phyloP scores from a whole-genome alignment of 176 grass and related monocot genomes.

The Pontederia crassipes region DNA sequence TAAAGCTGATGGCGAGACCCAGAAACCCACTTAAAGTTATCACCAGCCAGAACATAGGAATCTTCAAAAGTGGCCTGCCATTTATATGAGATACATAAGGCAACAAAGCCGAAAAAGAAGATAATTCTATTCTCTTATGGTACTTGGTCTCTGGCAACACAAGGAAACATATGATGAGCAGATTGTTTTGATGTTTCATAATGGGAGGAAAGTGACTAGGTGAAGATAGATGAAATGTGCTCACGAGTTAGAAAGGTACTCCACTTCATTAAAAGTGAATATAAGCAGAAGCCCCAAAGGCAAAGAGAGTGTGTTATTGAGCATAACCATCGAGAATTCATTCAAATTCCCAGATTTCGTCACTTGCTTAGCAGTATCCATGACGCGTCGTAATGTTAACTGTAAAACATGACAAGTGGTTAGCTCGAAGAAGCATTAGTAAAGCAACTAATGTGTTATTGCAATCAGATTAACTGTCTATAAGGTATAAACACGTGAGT shows the following conservation, averaged over 20 bases:
- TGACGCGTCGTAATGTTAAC: conserved; percentile 80
- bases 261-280: conserved; percentile 70
- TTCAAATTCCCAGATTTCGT: conserved; percentile 95
- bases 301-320: conserved; percentile 83
- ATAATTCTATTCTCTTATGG: neutral
- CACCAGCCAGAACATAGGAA: conserved; percentile 73
- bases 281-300: conserved; percentile 76
- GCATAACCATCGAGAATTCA: conserved; percentile 89
- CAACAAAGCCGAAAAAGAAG: neutral
- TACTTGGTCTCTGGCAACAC: too few relatives aligned
- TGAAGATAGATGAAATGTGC: conserved; percentile 10
- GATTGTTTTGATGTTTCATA: neutral
- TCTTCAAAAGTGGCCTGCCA: conserved; percentile 72
- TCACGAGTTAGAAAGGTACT: conserved; percentile 81
- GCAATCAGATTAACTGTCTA: too few relatives aligned
- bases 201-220: neutral
- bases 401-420: conserved; percentile 22
- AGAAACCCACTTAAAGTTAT: conserved; percentile 76
- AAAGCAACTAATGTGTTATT: too few relatives aligned
- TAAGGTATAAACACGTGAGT: too few relatives aligned
- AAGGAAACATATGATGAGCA: neutral
- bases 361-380: conserved; percentile 90
- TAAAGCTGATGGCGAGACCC: conserved; percentile 94
- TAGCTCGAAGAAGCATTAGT: too few relatives aligned
- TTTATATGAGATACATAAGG: conserved; percentile 24